A percentile compares a stretch with the other conserved stretches of the same genome.
Conservation (phyloP, 345 rosid species). For the Excoecaria cochinchinensis region DNA sequence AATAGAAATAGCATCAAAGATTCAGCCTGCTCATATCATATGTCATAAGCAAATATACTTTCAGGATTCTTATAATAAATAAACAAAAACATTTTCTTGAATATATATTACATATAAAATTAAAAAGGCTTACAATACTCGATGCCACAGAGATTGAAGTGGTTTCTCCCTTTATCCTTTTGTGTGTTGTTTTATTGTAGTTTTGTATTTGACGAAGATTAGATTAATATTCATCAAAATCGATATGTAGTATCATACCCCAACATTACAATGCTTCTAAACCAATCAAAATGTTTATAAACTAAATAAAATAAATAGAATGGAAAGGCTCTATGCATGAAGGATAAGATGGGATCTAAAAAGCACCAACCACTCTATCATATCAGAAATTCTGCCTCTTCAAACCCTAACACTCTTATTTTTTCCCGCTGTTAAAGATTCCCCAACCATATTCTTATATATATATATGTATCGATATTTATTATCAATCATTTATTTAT, state of each 20-base stretch:
- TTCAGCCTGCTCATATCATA: no score
- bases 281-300: background rate
- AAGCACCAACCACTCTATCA: conserved; percentile 24
- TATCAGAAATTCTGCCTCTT: conserved; percentile 25
- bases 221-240: conserved; percentile 6
- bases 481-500: background rate
- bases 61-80: no score
- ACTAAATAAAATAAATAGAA: no score
- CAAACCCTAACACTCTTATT: conserved; percentile 26
- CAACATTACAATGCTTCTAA: background rate
- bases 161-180: no score
- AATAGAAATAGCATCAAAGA: no score
- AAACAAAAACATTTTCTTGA: no score
- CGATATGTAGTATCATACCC: background rate
- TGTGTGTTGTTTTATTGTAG: no score
- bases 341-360: conserved; percentile 32
- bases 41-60: no score
- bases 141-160: no score
- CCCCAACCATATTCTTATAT: conserved; percentile 4
- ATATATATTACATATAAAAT: no score
- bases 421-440: background rate
- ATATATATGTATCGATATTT: background rate
- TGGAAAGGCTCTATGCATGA: background rate
- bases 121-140: no score
- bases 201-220: background rate